Evolutionary conservation across 2,329 filamentous ascomycete genomes (phyloP), one percentile per base, ranked within the genome.

Genomic region (Fusarium oxysporum): DNA sequence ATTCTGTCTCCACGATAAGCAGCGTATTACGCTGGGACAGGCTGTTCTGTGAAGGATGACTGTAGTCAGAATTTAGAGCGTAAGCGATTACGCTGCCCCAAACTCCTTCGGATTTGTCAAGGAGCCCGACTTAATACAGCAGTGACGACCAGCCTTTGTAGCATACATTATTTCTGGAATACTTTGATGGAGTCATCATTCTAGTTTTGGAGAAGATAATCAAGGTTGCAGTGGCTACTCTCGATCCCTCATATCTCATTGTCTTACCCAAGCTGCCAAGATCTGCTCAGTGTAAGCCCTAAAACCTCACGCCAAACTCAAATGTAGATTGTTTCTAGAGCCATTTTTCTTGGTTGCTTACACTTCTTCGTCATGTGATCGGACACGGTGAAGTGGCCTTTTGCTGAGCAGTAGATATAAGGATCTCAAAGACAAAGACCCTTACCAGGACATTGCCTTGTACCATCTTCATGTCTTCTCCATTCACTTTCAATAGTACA

Each of bases 51-150:
- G 11, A 7, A n/a, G 9, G 43, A 60, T 12, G 23, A 40, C 17
- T 32, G 12, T 28, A n/a, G 61, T 63, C 32, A 63, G 37, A 63
- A 61, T 61, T 63, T 50, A 61, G 61, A 21, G 23, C 32, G 43
- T 58, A 50, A 40, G 48, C 23, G 17, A 53, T 37, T 37, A 37
- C 48, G 48, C 32, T 53, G 9, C 17, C 6, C 9, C 23, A 19
- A 28, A 25, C 32, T 37, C 32, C 48, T 12, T 37, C 23, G 17
- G 13, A 9, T 25, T 37, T 37, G 13, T 25, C 38, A 44, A 19
- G 32, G 17, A 35, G 17, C 21, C n/a, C 21, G 16, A 30, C 30
- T 23, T 8, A 4, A 32, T 32, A 8, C 37, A 21, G 25, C 21
- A 8, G 8, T n/a, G 21, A n/a, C 23, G 23, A 25, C 23, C 23